Percentiles rank a stretch among this genome's conserved stretches.
Evolutionary conservation across 2,329 filamentous ascomycete species (phyloP).

Genomic region (Lachnellula arida): DNA sequence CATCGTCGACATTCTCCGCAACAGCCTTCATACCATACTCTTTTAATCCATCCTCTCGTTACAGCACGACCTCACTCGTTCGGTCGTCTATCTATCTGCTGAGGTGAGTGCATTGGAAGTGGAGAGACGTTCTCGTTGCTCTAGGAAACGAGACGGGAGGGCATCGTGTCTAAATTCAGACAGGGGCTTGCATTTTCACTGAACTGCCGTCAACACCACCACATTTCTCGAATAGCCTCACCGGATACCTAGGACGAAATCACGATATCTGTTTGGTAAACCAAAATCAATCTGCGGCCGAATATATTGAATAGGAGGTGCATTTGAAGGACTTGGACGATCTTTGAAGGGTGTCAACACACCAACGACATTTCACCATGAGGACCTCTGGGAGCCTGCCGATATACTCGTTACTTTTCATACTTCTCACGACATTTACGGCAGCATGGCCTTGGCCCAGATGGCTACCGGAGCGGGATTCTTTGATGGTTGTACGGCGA

Average conservation of each 20-base stretch:
- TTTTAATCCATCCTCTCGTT: conserved; percentile 7
- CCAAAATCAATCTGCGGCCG: not conserved
- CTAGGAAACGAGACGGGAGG: conserved; percentile 6
- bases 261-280: not conserved
- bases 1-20: not conserved
- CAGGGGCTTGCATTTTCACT: conserved; percentile 8
- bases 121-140: conserved; percentile 12
- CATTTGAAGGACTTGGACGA: conserved; percentile 1
- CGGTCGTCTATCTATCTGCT: conserved; percentile 11
- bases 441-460: conserved; percentile 50
- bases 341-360: conserved; percentile 21
- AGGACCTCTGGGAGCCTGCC: conserved; percentile 44
- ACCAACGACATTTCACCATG: conserved; percentile 38
- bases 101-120: not conserved
- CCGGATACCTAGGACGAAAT: not conserved
- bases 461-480: conserved; percentile 50
- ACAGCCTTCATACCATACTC: not conserved
- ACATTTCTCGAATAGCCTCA: not conserved
- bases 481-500: conserved; percentile 44
- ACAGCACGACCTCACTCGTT: conserved; percentile 24
- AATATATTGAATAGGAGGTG: not conserved
- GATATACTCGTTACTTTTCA: conserved; percentile 45
- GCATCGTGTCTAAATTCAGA: conserved; percentile 1
- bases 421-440: conserved; percentile 42
- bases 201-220: conserved; percentile 2